Conservation (phyloP, 2,329 filamentous ascomycete species). For the Rosellinia necatrix region DNA sequence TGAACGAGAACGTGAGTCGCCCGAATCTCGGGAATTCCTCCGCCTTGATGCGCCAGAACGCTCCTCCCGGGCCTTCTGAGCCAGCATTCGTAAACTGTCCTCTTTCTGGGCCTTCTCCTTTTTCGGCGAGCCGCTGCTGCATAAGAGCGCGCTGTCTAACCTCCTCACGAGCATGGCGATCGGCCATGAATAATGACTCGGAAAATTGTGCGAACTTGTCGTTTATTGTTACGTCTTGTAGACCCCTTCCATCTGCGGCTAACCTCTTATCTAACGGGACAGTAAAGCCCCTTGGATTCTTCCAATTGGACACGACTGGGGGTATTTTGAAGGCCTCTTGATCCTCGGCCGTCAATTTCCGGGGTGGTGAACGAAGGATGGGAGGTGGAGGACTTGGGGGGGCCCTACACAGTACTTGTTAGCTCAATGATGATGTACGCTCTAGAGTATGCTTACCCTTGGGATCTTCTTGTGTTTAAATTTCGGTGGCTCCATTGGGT, state of each 20-base stretch:
- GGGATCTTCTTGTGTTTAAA: conserved; percentile 99
- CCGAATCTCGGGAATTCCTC: conserved; percentile 48
- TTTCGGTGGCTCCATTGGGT: conserved; percentile 93
- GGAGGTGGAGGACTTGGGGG: conserved; percentile 92
- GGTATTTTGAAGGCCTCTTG: conserved; percentile 93
- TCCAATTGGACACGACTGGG: conserved; percentile 90
- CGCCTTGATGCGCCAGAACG: conserved; percentile 60
- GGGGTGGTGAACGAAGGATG: conserved; percentile 90
- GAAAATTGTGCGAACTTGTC: conserved; percentile 98
- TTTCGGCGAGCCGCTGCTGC: conserved; percentile 95
- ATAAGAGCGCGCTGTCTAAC: conserved; percentile 90
- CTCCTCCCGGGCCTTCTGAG: conserved; percentile 90
- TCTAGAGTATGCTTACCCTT: conserved; percentile 1
- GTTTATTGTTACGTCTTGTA: conserved; percentile 95
- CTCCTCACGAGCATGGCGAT: conserved; percentile 92
- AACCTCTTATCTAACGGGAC: conserved; percentile 94
- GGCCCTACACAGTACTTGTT: conserved; percentile 55
- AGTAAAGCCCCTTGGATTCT: conserved; percentile 98
- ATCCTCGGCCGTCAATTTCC: conserved; percentile 94
- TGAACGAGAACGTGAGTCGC: conserved; percentile 50
- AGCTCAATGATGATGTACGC: background rate
- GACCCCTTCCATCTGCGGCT: conserved; percentile 86
- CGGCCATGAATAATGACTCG: conserved; percentile 91
- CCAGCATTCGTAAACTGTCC: conserved; percentile 83
- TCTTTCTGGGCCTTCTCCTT: conserved; percentile 95